These are phyloP conservation scores for Fusarium hainanense DNA, from an alignment of 2,329 filamentous ascomycete species.

Conservation along the genomic window DNA sequence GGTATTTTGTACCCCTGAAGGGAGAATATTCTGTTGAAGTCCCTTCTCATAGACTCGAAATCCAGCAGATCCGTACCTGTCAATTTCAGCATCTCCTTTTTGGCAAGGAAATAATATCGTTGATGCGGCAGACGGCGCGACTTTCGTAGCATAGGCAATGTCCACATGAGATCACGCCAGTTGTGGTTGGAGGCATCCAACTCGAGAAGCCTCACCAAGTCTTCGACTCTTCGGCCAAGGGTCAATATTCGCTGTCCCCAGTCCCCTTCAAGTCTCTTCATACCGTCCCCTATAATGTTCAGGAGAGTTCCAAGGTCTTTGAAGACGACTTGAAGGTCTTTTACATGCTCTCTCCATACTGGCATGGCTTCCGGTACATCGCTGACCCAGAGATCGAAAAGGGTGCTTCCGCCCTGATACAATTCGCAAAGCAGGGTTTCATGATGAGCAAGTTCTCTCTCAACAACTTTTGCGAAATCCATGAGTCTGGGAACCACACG, in stretches of 20 bases:
- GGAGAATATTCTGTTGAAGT: conserved; percentile 30
- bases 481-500: conserved; percentile 36
- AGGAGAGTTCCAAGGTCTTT: not conserved
- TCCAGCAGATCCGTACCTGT: conserved; percentile 14
- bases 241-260: conserved; percentile 31
- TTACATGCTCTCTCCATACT: conserved; percentile 11
- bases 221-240: conserved; percentile 15
- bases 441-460: conserved; percentile 31
- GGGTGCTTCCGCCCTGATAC: conserved; percentile 27
- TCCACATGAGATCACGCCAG: conserved; percentile 40
- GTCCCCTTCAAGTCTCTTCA: conserved; percentile 10
- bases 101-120: conserved; percentile 37
- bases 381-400: conserved; percentile 28
- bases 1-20: conserved; percentile 35
- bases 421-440: conserved; percentile 43
- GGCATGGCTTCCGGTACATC: not conserved
- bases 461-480: conserved; percentile 20
- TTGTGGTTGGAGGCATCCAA: not conserved
- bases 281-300: not conserved
- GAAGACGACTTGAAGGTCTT: not conserved
- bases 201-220: conserved; percentile 27
- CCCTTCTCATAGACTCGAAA: not conserved
- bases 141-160: conserved; percentile 43
- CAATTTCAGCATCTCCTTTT: conserved; percentile 38
- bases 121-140: conserved; percentile 31